Conservation (phyloP, 768 basidiomycete genomes). For the Suillus ampliporus region DNA sequence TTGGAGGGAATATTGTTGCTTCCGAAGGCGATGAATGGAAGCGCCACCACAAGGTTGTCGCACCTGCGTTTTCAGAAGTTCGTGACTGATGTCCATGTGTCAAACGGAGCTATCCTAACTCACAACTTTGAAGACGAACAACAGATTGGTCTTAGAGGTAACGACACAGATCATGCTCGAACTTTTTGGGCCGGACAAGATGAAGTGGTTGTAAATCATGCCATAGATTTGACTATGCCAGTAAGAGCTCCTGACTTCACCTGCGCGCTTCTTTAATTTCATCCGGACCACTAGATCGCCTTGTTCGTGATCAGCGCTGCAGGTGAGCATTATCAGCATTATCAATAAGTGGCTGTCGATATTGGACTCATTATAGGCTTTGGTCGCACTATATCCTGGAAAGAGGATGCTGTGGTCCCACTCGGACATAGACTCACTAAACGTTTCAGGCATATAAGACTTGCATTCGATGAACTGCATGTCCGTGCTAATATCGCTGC, state of each 20-base stretch:
- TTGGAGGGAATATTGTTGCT: constrained; percentile 66
- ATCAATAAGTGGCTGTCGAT: too few relatives aligned
- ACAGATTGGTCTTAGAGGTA: constrained; percentile 53
- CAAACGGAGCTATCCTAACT: neutral
- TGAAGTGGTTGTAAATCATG: constrained; percentile 49
- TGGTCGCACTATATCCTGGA: constrained; percentile 56
- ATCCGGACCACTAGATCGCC: constrained; percentile 46
- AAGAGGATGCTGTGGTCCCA: constrained; percentile 46
- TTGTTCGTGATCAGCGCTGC: constrained; percentile 61
- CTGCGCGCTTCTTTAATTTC: constrained; percentile 23
- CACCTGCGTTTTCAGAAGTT: constrained; percentile 61
- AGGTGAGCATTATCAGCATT: constrained; percentile 34
- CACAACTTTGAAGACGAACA: constrained; percentile 22
- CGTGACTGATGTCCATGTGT: neutral
- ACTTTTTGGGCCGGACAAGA: constrained; percentile 53
- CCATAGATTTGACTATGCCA: constrained; percentile 57
- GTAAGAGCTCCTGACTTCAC: constrained; percentile 36
- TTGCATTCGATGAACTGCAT: constrained; percentile 50
- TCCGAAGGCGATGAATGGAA: constrained; percentile 73
- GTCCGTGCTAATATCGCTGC: constrained; percentile 27
- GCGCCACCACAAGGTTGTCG: constrained; percentile 63
- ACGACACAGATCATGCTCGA: constrained; percentile 49
- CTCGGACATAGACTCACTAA: constrained; percentile 48
- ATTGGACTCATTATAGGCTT: constrained; percentile 44
- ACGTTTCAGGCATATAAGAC: constrained; percentile 33